These are phyloP conservation scores for Fusarium sp. DNA, from an alignment of 2,329 filamentous ascomycete genomes.

Conservation along the genomic window DNA sequence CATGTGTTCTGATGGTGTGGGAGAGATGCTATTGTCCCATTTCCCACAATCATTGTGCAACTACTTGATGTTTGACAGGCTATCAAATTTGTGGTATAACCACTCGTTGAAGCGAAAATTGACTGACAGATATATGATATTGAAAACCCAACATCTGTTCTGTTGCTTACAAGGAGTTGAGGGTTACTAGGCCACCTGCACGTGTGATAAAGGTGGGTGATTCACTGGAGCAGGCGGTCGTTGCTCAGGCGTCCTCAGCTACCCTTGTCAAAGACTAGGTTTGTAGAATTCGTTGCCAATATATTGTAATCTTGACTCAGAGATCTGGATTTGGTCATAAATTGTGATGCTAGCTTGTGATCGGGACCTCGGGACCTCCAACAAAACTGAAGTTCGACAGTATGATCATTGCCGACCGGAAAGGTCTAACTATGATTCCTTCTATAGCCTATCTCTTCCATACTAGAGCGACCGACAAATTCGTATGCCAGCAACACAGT, in stretches of 20 bases:
- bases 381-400: not conserved
- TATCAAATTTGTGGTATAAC: not conserved
- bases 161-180: too few relatives aligned
- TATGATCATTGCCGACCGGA: too few relatives aligned
- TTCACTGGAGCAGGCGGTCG: not conserved
- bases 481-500: not conserved
- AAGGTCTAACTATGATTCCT: not conserved
- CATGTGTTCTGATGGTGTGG: not conserved
- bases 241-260: not conserved
- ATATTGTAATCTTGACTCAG: not conserved
- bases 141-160: not conserved
- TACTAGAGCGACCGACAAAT: not conserved
- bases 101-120: not conserved
- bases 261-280: not conserved
- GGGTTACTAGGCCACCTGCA: not conserved
- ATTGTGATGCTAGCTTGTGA: not conserved
- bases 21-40: not conserved
- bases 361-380: not conserved
- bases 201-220: not conserved
- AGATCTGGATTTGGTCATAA: not conserved
- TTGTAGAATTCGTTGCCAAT: not conserved
- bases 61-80: not conserved
- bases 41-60: not conserved
- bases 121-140: not conserved
- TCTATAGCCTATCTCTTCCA: not conserved